Evolutionary conservation across 2,329 filamentous ascomycete genomes (phyloP), one percentile per base, ranked within the genome.

Genomic region (Hortaea sp.): DNA sequence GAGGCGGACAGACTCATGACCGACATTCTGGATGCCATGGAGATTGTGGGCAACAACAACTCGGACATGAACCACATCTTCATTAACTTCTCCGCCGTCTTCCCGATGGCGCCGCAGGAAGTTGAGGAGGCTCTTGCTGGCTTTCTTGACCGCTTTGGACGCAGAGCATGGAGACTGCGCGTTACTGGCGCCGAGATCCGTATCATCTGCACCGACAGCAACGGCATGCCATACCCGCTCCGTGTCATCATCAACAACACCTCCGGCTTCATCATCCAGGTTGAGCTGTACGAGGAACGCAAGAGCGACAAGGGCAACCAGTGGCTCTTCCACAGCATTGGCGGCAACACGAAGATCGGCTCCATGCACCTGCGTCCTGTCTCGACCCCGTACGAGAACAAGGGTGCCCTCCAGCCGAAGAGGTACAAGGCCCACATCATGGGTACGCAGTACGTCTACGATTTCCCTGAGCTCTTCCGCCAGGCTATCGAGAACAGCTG

Each of bases 1-100:
- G 92, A 98, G 73, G 89, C 90, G 35, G 90, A 98, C 63, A 84
- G 92, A 53, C 77, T 97, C 58, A 89, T 98, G 78, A 97, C 88
- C 65, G 92, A 98, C 64, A 97, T 98, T 61, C 81, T 97, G 44
- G 92, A 98, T 64, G 92, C 92, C 39, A 76, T 98, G 48, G 92
- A 98, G 76, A 95, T 98, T 59, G 94, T 95, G 63, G 92, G 92
- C 63, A 95, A 95, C 77, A 97, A 95, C 74, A 94, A 94, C 73
- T 95, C 92, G 43, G 92, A 98, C 75, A 78, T 98, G 64, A 98
- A 98, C 76, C 92, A 98, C 73, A 92, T 98, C 77, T 98, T 98
- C 75, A 92, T 98, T 77, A 97, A 98, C 78, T 98, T 98, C 74
- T 92, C 88, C 0, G 88, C 89, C 7, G 86, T 95, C 49, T 97